Conservation (phyloP, 768 basidiomycete genomes). For the Lanmaoa pseudosensibilis region DNA sequence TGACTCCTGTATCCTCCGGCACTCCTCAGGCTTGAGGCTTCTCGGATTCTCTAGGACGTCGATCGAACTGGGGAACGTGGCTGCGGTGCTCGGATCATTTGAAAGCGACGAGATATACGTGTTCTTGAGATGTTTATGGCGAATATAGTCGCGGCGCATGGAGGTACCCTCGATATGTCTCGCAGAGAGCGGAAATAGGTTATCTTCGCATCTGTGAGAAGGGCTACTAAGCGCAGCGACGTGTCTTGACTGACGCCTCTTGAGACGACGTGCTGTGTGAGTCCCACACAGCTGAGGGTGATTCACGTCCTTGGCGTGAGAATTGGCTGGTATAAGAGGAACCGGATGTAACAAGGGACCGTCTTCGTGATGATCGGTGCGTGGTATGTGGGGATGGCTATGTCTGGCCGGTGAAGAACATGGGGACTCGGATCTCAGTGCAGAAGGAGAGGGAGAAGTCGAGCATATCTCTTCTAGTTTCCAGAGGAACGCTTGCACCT, state of each 20-base stretch:
- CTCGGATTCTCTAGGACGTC: slow-evolving; percentile 20
- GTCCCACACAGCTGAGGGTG: not conserved
- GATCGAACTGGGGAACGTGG: slow-evolving; percentile 16
- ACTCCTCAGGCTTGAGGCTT: slow-evolving; percentile 26
- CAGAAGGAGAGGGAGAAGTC: not conserved
- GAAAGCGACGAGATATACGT: slow-evolving; percentile 27
- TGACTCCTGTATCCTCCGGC: slow-evolving; percentile 22
- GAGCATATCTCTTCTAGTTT: slow-evolving; percentile 20
- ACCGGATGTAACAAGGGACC: not conserved
- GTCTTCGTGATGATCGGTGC: not conserved
- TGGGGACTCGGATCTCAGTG: not conserved
- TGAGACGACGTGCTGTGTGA: slow-evolving; percentile 4
- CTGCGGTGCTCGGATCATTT: slow-evolving; percentile 6
- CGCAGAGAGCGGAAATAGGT: slow-evolving; percentile 16
- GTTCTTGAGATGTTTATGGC: slow-evolving; percentile 31
- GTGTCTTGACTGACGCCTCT: slow-evolving; percentile 9
- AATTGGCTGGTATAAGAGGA: not conserved
- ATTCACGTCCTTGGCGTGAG: slow-evolving; percentile 17
- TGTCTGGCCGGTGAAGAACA: slow-evolving; percentile 2
- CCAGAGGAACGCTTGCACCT: slow-evolving; percentile 22
- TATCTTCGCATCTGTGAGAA: slow-evolving; percentile 22
- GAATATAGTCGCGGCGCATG: slow-evolving; percentile 29
- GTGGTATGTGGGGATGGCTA: not conserved
- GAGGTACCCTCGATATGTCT: slow-evolving; percentile 27
- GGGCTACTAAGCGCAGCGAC: not conserved